Evolutionary conservation across 2,329 filamentous ascomycete species (phyloP).

Genomic region (Aspergillus ustus): DNA sequence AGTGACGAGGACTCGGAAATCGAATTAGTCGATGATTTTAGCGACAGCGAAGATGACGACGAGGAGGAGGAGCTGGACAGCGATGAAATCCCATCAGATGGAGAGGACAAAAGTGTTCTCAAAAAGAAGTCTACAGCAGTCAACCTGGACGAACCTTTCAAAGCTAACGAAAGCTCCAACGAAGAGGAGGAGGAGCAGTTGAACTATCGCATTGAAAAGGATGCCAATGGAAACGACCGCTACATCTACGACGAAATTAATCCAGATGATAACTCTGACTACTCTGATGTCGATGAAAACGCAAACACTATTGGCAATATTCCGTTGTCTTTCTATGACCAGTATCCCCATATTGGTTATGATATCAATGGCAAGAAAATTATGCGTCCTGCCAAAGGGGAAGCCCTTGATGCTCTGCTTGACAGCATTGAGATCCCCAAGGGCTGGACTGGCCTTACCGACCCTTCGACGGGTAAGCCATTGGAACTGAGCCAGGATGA

Average conservation of each 20-base stretch:
- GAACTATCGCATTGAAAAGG: slow-evolving; percentile 68
- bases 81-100: slow-evolving; percentile 55
- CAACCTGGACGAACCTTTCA: slow-evolving; percentile 16
- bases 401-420: slow-evolving; percentile 88
- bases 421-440: slow-evolving; percentile 97
- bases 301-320: slow-evolving; percentile 96
- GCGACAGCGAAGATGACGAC: slow-evolving; percentile 54
- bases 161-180: slow-evolving; percentile 24
- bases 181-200: slow-evolving; percentile 45
- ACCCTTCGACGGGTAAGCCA: slow-evolving; percentile 91
- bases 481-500: slow-evolving; percentile 86
- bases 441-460: slow-evolving; percentile 95
- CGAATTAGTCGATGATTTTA: slow-evolving; percentile 62
- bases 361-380: slow-evolving; percentile 99
- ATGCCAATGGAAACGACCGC: slow-evolving; percentile 87
- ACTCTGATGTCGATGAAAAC: slow-evolving; percentile 78
- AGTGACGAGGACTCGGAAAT: slow-evolving; percentile 51
- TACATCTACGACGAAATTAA: slow-evolving; percentile 95
- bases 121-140: slow-evolving; percentile 40
- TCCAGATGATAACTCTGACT: slow-evolving; percentile 93
- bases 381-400: slow-evolving; percentile 90
- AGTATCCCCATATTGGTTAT: slow-evolving; percentile 97
- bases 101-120: slow-evolving; percentile 42
- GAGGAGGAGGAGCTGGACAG: slow-evolving; percentile 57
- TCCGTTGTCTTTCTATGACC: slow-evolving; percentile 91